A percentile compares a stretch with the other conserved stretches of the same genome.
Conservation (phyloP, 176 grass and related monocot species). For the Oryza rufipogon region DNA sequence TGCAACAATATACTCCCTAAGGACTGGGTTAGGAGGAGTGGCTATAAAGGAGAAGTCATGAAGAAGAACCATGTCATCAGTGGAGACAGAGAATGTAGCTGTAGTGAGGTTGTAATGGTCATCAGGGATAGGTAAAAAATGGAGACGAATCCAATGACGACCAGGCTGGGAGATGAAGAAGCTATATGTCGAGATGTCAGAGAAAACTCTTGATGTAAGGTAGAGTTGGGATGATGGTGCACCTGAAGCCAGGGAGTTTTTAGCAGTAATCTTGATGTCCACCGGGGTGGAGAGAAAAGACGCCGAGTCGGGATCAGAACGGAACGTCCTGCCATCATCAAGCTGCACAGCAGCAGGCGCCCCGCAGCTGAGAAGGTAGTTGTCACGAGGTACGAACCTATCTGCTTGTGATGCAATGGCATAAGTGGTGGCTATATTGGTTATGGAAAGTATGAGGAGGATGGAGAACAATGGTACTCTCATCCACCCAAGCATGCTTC, state of each 20-base stretch:
- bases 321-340: constrained; percentile 78
- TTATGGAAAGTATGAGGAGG: constrained; percentile 44
- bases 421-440: constrained; percentile 14
- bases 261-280: constrained; percentile 72
- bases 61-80: constrained; percentile 81
- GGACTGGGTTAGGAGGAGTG: constrained; percentile 52
- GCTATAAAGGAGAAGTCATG: constrained; percentile 80
- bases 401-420: constrained; percentile 51
- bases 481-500: constrained; percentile 38
- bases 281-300: constrained; percentile 77
- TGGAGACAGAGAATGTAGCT: constrained; percentile 70
- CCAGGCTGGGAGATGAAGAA: constrained; percentile 82
- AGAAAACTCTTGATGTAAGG: constrained; percentile 72
- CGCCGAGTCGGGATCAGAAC: constrained; percentile 75
- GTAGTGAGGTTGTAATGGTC: constrained; percentile 77
- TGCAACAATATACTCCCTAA: constrained; percentile 74
- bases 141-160: constrained; percentile 81
- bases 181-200: constrained; percentile 79
- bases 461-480: constrained; percentile 37
- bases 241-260: constrained; percentile 34
- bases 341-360: constrained; percentile 57
- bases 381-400: constrained; percentile 71
- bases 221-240: constrained; percentile 58
- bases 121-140: constrained; percentile 75
- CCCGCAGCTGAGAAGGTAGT: constrained; percentile 80